These are phyloP conservation scores for Thraustotheca clavata DNA, from an alignment of 352 stramenopile genomes.

Conservation along the genomic window DNA sequence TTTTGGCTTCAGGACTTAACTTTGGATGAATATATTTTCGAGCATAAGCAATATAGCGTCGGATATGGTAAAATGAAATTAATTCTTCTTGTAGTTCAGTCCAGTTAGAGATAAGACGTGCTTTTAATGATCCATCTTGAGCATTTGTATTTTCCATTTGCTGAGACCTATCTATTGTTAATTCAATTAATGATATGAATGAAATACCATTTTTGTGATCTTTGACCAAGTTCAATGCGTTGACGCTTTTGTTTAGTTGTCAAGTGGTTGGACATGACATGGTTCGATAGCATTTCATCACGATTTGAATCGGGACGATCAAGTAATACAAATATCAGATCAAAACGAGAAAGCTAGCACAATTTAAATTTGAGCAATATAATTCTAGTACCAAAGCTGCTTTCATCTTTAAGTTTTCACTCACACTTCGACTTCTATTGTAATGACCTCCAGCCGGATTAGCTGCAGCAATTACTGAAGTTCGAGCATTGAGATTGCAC, in stretches of 20 bases:
- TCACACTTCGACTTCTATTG: constrained; percentile 90
- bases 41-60: constrained; percentile 97
- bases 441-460: constrained; percentile 97
- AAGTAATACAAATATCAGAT: constrained; percentile 96
- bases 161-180: not conserved
- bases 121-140: constrained; percentile 32
- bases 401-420: constrained; percentile 96
- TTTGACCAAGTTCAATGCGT: not conserved
- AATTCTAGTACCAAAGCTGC: constrained; percentile 53
- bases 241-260: constrained; percentile 25
- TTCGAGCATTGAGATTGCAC: constrained; percentile 90
- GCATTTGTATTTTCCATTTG: not conserved
- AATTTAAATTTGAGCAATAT: not conserved
- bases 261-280: constrained; percentile 91
- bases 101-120: constrained; percentile 43
- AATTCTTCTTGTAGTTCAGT: constrained; percentile 35
- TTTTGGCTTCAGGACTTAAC: constrained; percentile 42
- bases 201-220: not conserved
- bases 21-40: constrained; percentile 90
- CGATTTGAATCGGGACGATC: constrained; percentile 89
- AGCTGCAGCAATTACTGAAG: constrained; percentile 93
- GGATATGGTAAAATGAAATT: constrained; percentile 78
- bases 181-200: not conserved
- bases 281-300: constrained; percentile 90
- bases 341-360: constrained; percentile 89